Evolutionary conservation across 2,329 filamentous ascomycete genomes (phyloP), one percentile per base, ranked within the genome.

Genomic region (Biscogniauxia sp.): DNA sequence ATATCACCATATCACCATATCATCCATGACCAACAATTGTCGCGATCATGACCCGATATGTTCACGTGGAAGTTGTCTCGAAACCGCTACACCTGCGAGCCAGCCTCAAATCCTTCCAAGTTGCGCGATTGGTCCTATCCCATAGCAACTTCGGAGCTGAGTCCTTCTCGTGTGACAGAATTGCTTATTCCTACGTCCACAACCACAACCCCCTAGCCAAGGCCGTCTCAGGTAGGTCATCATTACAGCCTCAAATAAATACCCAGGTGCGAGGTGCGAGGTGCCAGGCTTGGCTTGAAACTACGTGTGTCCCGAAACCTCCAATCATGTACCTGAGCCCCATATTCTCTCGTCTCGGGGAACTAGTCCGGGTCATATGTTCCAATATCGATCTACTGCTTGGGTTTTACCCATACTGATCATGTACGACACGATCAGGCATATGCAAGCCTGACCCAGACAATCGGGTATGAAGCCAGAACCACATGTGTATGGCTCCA

Each of bases 61-160:
- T 32, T 41, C 37, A 53, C 37, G 61, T 63, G 58, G 56, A 63
- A 32, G 59, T 54, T 66, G 64, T 66, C 64, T 66, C 62, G 61
- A 53, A 65, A 55, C 61, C 63, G 37, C 61, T 59, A 62, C 62
- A 63, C 64, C 25, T 59, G 61, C 28, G 57, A 50, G 56, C 37
- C 57, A 63, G 64, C 64, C 64, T 61, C 64, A 65, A 62, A 61
- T 61, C 60, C 61, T 59, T 61, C 61, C 63, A 15, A 37, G 19
- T 23, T 58, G 53, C 37, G 20, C 61, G 62, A 65, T 64, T 66
- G 64, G 64, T 19, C 54, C 53, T 23, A 56, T 53, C 59, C 6
- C 28, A 55, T 53, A 58, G 59, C 61, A 55, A 60, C 51, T 58
- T 49, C 64, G 63, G 62, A 54, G 54, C 37, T 63, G 62, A 64